phyloP scores from a whole-genome alignment of 2,329 filamentous ascomycete genomes.

The Ceratocystis cacaofunesta region DNA sequence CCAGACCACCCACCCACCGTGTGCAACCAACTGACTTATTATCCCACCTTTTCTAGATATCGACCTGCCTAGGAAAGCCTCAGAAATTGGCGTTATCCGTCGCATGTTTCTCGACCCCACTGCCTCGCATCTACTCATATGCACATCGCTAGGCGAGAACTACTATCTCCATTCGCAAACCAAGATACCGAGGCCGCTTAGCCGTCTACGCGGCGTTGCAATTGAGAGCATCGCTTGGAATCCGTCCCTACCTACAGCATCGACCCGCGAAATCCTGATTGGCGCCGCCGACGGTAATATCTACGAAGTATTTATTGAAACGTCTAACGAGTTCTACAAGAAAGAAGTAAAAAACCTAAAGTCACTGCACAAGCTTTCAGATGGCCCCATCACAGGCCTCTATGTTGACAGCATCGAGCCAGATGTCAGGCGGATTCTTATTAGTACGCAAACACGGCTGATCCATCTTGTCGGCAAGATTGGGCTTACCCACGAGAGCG shows the following conservation, averaged over 20 bases:
- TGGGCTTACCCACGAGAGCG: slow-evolving; percentile 61
- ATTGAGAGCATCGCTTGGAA: slow-evolving; percentile 94
- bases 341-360: slow-evolving; percentile 90
- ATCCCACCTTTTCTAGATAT: slow-evolving; percentile 49
- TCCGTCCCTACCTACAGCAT: slow-evolving; percentile 78
- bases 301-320: slow-evolving; percentile 91
- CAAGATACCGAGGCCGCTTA: slow-evolving; percentile 67
- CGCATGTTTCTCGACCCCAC: slow-evolving; percentile 97
- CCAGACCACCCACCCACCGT: no score
- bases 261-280: slow-evolving; percentile 83
- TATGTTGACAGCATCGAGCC: slow-evolving; percentile 63
- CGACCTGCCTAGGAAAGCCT: slow-evolving; percentile 83
- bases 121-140: slow-evolving; percentile 83
- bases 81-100: slow-evolving; percentile 81
- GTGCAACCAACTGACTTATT: background rate
- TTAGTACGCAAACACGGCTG: slow-evolving; percentile 63
- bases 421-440: slow-evolving; percentile 64
- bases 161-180: slow-evolving; percentile 97
- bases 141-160: slow-evolving; percentile 83
- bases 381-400: slow-evolving; percentile 70
- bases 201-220: slow-evolving; percentile 67
- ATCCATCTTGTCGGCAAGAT: slow-evolving; percentile 70
- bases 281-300: slow-evolving; percentile 88
- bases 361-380: slow-evolving; percentile 63
- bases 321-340: slow-evolving; percentile 84